These are phyloP conservation scores for Dothidotthia symphoricarpi DNA, from an alignment of 2,329 filamentous ascomycete species.

Conservation along the genomic window DNA sequence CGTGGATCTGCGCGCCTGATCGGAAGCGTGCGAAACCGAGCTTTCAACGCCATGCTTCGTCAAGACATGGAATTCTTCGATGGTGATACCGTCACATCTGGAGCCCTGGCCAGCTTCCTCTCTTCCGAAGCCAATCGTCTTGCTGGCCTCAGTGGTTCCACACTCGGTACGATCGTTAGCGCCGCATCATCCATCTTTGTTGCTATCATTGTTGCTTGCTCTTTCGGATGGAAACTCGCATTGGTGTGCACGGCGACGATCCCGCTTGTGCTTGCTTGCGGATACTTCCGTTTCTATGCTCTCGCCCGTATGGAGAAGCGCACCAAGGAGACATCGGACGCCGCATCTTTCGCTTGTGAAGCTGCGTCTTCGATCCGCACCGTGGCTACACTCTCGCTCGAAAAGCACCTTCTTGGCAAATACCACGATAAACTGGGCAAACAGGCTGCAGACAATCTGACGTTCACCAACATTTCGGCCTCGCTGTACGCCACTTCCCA, in stretches of 20 bases:
- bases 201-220: slow-evolving; percentile 65
- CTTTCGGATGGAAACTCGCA: slow-evolving; percentile 83
- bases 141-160: slow-evolving; percentile 83
- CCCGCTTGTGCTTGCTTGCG: slow-evolving; percentile 73
- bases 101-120: slow-evolving; percentile 70
- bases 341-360: slow-evolving; percentile 88
- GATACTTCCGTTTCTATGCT: slow-evolving; percentile 84
- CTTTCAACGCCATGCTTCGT: slow-evolving; percentile 84
- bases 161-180: slow-evolving; percentile 81
- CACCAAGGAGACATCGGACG: slow-evolving; percentile 74
- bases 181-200: slow-evolving; percentile 75
- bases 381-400: slow-evolving; percentile 87
- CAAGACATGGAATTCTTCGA: slow-evolving; percentile 88
- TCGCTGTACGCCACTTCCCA: slow-evolving; percentile 80
- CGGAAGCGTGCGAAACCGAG: slow-evolving; percentile 74
- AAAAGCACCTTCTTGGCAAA: slow-evolving; percentile 71
- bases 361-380: slow-evolving; percentile 92
- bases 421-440: slow-evolving; percentile 69
- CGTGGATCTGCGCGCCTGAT: slow-evolving; percentile 59
- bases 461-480: slow-evolving; percentile 73
- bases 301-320: slow-evolving; percentile 78
- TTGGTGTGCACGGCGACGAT: slow-evolving; percentile 79
- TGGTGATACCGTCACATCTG: slow-evolving; percentile 82
- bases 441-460: slow-evolving; percentile 69
- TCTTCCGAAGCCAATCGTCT: slow-evolving; percentile 81